phyloP scores from a whole-genome alignment of 2,329 filamentous ascomycete genomes.

The Penicillium aurantiogriseum region DNA sequence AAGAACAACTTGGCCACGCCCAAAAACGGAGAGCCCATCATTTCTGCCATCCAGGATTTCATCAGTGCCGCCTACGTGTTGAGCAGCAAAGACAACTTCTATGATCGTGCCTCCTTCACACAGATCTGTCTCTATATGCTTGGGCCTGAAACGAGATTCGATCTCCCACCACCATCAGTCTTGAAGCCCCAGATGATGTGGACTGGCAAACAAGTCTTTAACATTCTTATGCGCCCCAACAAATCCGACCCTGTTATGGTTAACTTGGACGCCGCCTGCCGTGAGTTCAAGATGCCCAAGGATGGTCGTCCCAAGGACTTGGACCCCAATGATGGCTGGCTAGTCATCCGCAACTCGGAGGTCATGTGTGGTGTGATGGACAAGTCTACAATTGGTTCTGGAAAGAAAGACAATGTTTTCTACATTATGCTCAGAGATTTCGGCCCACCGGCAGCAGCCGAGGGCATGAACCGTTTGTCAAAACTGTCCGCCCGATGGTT shows the following conservation, averaged over 20 bases:
- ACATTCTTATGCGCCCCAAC: constrained; percentile 85
- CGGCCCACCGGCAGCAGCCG: constrained; percentile 81
- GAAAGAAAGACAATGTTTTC: constrained; percentile 97
- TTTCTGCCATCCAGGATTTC: constrained; percentile 98
- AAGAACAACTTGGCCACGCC: constrained; percentile 95
- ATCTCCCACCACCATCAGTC: constrained; percentile 83
- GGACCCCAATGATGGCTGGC: constrained; percentile 82
- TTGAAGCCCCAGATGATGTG: constrained; percentile 82
- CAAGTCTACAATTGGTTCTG: constrained; percentile 93
- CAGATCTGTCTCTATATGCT: constrained; percentile 95
- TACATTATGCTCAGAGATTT: constrained; percentile 96
- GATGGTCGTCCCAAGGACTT: constrained; percentile 53
- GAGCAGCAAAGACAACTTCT: constrained; percentile 90
- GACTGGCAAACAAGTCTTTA: constrained; percentile 98
- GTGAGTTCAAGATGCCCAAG: constrained; percentile 59
- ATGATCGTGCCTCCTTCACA: constrained; percentile 81
- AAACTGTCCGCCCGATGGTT: constrained; percentile 87
- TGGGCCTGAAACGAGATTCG: constrained; percentile 70
- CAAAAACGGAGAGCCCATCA: constrained; percentile 96
- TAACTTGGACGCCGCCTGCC: constrained; percentile 90
- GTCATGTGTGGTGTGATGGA: constrained; percentile 98
- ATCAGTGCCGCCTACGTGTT: constrained; percentile 92
- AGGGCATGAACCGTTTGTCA: constrained; percentile 89
- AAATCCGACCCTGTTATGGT: constrained; percentile 76
- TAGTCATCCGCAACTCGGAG: constrained; percentile 93